phyloP scores from a whole-genome alignment of 2,329 filamentous ascomycete species.

The Aspergillus sp. region DNA sequence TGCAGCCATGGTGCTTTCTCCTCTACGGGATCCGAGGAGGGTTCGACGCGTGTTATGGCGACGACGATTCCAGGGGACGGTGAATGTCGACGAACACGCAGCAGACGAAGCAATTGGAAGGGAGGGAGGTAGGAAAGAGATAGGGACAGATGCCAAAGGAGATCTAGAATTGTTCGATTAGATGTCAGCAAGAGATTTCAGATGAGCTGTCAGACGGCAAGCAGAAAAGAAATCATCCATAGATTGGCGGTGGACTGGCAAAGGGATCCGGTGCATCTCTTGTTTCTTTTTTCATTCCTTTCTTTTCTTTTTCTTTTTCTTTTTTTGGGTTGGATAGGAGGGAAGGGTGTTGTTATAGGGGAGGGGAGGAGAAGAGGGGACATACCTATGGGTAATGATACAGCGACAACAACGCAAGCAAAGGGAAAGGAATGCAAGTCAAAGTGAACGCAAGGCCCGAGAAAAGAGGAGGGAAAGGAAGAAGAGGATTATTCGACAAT shows the following conservation, averaged over 20 bases:
- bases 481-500: constrained; percentile 18
- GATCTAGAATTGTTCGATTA: too few relatives aligned
- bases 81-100: constrained; percentile 5
- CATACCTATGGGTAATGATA: constrained; percentile 25
- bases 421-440: constrained; percentile 15
- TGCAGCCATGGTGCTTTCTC: constrained; percentile 62
- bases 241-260: too few relatives aligned
- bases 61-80: constrained; percentile 9
- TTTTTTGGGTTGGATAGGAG: constrained; percentile 1
- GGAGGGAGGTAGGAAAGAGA: too few relatives aligned
- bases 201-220: too few relatives aligned
- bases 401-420: constrained; percentile 13
- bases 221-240: too few relatives aligned
- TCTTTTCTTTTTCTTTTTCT: too few relatives aligned
- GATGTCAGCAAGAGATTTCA: not conserved
- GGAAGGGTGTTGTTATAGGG: not conserved
- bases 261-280: too few relatives aligned
- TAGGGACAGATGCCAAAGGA: too few relatives aligned
- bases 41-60: constrained; percentile 6
- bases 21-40: constrained; percentile 4
- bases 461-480: constrained; percentile 17
- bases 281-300: too few relatives aligned
- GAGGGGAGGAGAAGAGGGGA: constrained; percentile 11
- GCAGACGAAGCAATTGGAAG: constrained; percentile 1
- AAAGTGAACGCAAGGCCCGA: constrained; percentile 19